Conservation (phyloP, 805 yeast genomes). For the Sugiyamaella smithiae region DNA sequence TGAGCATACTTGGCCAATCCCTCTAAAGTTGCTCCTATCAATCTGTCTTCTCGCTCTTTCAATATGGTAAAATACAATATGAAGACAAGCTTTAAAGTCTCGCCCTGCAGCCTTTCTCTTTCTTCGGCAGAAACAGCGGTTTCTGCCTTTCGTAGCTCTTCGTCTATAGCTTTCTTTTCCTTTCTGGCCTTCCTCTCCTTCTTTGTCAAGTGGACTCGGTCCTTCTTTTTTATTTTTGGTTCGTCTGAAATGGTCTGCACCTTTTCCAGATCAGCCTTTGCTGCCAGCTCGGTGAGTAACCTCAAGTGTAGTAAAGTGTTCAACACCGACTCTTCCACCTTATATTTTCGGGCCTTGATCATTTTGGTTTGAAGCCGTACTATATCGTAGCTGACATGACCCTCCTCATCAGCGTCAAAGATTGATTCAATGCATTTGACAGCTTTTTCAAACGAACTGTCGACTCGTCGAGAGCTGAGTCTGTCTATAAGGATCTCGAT, state of each 20-base stretch:
- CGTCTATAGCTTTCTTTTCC: conserved; percentile 82
- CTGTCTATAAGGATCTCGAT: conserved; percentile 65
- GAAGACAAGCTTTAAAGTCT: conserved; percentile 69
- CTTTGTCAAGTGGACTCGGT: conserved; percentile 87
- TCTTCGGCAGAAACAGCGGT: conserved; percentile 83
- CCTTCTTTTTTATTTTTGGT: conserved; percentile 65
- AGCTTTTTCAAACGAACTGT: conserved; percentile 53
- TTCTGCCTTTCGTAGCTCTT: conserved; percentile 85
- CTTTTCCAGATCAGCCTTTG: conserved; percentile 39
- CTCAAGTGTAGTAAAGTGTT: conserved; percentile 65
- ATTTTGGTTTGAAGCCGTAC: conserved; percentile 67
- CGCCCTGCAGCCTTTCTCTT: conserved; percentile 80
- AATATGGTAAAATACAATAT: conserved; percentile 75
- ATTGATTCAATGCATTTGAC: conserved; percentile 64
- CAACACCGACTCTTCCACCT: conserved; percentile 79
- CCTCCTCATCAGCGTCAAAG: conserved; percentile 75
- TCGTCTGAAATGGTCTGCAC: conserved; percentile 43
- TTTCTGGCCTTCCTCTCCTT: conserved; percentile 84
- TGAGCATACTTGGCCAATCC: conserved; percentile 89
- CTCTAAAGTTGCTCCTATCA: conserved; percentile 86
- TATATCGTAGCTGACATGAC: conserved; percentile 74
- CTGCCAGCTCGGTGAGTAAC: conserved; percentile 38
- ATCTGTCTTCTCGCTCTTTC: conserved; percentile 55
- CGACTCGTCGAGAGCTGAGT: conserved; percentile 53
- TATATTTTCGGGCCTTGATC: conserved; percentile 66